Percentiles rank a stretch among this genome's conserved stretches.
Conservation (phyloP, 768 basidiomycete species). For the Neoboletus magnificus region DNA sequence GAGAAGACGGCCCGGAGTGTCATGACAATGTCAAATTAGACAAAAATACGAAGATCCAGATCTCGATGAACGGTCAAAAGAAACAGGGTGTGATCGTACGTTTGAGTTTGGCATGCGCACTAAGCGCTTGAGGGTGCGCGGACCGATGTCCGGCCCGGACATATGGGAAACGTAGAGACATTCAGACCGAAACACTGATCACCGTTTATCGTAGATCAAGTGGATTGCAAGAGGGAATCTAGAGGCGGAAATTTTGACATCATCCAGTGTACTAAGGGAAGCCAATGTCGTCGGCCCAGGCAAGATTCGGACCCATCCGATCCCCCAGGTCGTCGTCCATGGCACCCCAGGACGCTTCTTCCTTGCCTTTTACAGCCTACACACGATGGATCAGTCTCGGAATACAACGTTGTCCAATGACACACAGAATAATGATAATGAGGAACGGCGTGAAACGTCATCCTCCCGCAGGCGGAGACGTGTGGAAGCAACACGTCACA, state of each 20-base stretch:
- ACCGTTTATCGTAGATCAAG: background rate
- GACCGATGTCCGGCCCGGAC: too few species aligned
- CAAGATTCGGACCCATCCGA: slow-evolving; percentile 15
- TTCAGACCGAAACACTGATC: background rate
- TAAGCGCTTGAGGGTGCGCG: background rate
- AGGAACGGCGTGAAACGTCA: background rate
- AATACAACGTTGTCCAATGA: background rate
- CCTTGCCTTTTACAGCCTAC: slow-evolving; percentile 31
- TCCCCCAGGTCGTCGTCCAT: slow-evolving; percentile 30
- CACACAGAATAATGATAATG: background rate
- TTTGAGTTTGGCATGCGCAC: background rate
- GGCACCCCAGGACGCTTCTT: slow-evolving; percentile 23
- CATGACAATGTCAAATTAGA: background rate
- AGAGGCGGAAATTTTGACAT: background rate
- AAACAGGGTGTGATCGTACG: background rate
- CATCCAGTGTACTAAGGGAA: slow-evolving; percentile 14
- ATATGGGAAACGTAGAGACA: background rate
- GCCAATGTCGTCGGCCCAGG: slow-evolving; percentile 28
- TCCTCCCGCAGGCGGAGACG: background rate
- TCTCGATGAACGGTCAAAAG: background rate
- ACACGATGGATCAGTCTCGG: background rate
- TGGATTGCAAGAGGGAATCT: background rate
- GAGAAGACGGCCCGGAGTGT: background rate
- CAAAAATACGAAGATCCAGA: background rate
- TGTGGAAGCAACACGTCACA: background rate